Conservation (phyloP, 83 land plant species). For the Larix sibirica region DNA sequence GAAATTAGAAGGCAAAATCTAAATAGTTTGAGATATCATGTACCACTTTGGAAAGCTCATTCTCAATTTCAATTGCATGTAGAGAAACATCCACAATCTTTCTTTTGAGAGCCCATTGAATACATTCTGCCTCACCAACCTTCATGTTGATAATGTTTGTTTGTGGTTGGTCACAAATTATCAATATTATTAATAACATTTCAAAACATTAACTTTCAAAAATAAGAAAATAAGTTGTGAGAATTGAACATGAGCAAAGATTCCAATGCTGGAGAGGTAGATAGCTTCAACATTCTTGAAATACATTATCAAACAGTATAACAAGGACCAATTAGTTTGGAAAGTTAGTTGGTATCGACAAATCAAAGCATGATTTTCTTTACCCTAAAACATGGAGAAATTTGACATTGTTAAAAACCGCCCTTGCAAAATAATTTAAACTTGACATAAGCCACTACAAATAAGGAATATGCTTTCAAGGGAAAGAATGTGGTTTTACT, state of each 20-base stretch:
- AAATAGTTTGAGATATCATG: not conserved
- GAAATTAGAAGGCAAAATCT: not conserved
- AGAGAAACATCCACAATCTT: slow-evolving; percentile 31
- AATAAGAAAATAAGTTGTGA: not conserved
- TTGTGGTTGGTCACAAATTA: not conserved
- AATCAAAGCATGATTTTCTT: not conserved
- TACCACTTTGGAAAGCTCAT: slow-evolving; percentile 60
- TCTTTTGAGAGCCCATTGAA: slow-evolving; percentile 41
- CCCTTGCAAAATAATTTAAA: not conserved
- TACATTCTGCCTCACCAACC: slow-evolving; percentile 29
- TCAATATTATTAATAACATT: not conserved
- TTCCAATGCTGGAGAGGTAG: slow-evolving; percentile 50
- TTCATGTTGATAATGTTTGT: slow-evolving; percentile 7
- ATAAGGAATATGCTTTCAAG: not conserved
- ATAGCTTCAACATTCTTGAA: slow-evolving; percentile 38
- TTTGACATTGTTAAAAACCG: not conserved
- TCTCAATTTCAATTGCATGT: slow-evolving; percentile 36
- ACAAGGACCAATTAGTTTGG: slow-evolving; percentile 44
- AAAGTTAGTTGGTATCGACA: slow-evolving; percentile 26
- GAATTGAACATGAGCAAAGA: slow-evolving; percentile 43
- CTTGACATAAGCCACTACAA: not conserved
- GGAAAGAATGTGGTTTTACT: too few relatives aligned
- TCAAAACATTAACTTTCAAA: not conserved
- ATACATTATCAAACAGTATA: slow-evolving; percentile 27
- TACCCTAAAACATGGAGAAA: not conserved